Evolutionary conservation across 768 basidiomycete species (phyloP).

Genomic region (Chalciporus pseudorubinellus): DNA sequence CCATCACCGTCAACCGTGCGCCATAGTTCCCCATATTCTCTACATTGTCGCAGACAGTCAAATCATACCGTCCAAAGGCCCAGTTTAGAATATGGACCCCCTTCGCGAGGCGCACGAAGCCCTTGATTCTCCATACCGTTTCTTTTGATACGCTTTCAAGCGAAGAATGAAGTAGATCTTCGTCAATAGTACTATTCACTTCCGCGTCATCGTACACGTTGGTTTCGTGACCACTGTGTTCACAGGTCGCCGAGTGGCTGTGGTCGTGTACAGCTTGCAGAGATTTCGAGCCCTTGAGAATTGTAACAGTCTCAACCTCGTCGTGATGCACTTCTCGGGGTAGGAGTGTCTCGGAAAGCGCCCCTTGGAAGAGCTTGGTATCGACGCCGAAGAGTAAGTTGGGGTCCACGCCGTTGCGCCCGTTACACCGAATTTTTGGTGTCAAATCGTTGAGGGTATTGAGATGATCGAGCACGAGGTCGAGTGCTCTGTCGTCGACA

Average conservation of each 20-base stretch:
- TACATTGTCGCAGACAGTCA: slow-evolving; percentile 41
- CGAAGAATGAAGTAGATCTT: slow-evolving; percentile 42
- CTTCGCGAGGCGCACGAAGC: slow-evolving; percentile 60
- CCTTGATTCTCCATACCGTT: slow-evolving; percentile 79
- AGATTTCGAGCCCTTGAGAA: slow-evolving; percentile 45
- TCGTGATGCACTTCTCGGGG: slow-evolving; percentile 53
- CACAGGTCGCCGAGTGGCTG: slow-evolving; percentile 10
- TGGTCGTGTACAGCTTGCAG: slow-evolving; percentile 19
- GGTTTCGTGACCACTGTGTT: not conserved
- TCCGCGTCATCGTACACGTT: not conserved
- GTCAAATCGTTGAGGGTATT: slow-evolving; percentile 88
- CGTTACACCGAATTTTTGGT: slow-evolving; percentile 74
- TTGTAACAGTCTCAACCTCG: slow-evolving; percentile 80
- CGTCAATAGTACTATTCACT: slow-evolving; percentile 32
- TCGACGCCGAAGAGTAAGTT: slow-evolving; percentile 85
- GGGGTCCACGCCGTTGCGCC: slow-evolving; percentile 67
- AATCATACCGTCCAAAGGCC: slow-evolving; percentile 87
- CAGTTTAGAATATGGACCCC: slow-evolving; percentile 73
- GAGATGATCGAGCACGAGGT: slow-evolving; percentile 83
- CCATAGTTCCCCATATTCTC: slow-evolving; percentile 32
- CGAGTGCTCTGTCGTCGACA: slow-evolving; percentile 72
- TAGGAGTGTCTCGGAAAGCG: not conserved
- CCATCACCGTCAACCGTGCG: slow-evolving; percentile 84
- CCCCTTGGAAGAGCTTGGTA: slow-evolving; percentile 64
- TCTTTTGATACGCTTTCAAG: slow-evolving; percentile 62